Conservation (phyloP, 148 eudicot genomes). For the Silene uniflora region DNA sequence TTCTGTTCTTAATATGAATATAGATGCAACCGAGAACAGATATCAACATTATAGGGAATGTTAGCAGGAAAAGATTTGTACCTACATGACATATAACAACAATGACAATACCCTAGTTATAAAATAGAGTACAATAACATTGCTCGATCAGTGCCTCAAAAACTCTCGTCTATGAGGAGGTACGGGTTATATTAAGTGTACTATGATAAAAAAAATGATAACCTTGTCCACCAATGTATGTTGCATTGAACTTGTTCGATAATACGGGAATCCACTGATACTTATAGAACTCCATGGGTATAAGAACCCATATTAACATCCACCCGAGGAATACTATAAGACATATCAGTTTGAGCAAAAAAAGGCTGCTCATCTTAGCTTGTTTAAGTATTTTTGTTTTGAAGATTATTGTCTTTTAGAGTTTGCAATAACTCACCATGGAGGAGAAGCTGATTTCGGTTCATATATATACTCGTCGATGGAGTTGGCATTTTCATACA, state of each 20-base stretch:
- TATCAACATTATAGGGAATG: slow-evolving; percentile 54
- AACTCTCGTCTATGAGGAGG: too few species aligned
- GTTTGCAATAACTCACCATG: slow-evolving; percentile 1
- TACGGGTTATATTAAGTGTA: too few species aligned
- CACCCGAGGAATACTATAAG: slow-evolving; percentile 45
- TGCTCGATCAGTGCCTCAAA: too few species aligned
- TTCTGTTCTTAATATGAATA: slow-evolving; percentile 40
- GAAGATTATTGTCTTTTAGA: background rate
- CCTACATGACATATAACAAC: slow-evolving; percentile 31
- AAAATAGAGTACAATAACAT: too few species aligned
- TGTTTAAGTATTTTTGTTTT: too few species aligned
- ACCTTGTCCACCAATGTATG: slow-evolving; percentile 58
- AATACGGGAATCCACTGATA: slow-evolving; percentile 43
- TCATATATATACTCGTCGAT: slow-evolving; percentile 1
- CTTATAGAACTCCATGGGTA: slow-evolving; percentile 51
- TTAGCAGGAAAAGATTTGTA: slow-evolving; percentile 43
- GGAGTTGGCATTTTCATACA: background rate
- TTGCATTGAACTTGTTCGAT: slow-evolving; percentile 33
- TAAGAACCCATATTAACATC: slow-evolving; percentile 54
- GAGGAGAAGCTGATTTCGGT: background rate
- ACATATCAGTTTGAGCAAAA: slow-evolving; percentile 28
- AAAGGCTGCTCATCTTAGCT: slow-evolving; percentile 22
- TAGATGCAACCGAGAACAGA: slow-evolving; percentile 48
- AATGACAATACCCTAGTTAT: too few species aligned
- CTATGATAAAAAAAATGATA: background rate